Evolutionary conservation across 306 rosid genomes (phyloP).

Genomic region (Canavalia gladiata): DNA sequence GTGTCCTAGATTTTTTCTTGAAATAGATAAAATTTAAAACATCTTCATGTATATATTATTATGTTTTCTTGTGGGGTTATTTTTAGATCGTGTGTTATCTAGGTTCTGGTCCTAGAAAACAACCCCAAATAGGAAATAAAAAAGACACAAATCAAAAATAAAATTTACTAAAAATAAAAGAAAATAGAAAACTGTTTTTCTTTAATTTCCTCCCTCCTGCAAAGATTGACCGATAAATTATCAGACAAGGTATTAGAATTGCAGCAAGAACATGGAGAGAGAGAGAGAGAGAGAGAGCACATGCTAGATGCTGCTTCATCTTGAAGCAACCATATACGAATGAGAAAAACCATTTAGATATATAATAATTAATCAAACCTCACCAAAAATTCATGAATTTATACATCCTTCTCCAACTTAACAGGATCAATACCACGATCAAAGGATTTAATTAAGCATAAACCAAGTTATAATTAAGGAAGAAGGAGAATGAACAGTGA

Average conservation of each 20-base stretch:
- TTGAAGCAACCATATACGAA: conserved; percentile 59
- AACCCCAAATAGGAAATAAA: conserved; percentile 29
- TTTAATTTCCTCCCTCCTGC: conserved; percentile 38
- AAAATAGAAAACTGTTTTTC: conserved; percentile 24
- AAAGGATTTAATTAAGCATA: conserved; percentile 60
- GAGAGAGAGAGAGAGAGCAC: conserved; percentile 45
- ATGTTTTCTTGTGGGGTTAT: conserved; percentile 37
- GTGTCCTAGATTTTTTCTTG: conserved; percentile 49
- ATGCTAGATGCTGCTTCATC: conserved; percentile 58
- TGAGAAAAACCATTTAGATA: conserved; percentile 29
- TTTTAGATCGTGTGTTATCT: conserved; percentile 33
- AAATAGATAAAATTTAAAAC: conserved; percentile 40
- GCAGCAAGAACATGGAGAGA: conserved; percentile 44
- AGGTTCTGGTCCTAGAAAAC: conserved; percentile 50
- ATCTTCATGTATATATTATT: not conserved
- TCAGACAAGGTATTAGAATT: conserved; percentile 59
- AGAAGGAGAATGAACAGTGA: conserved; percentile 65
- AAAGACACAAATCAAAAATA: not conserved
- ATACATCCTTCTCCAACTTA: conserved; percentile 68
- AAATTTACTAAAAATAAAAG: not conserved
- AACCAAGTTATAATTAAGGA: conserved; percentile 58
- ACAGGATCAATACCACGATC: conserved; percentile 43
- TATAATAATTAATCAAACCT: conserved; percentile 39
- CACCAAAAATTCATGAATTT: conserved; percentile 60
- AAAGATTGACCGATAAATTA: conserved; percentile 62